phyloP scores from a whole-genome alignment of 208 protist genomes.

The Trypanosoma conorhini region DNA sequence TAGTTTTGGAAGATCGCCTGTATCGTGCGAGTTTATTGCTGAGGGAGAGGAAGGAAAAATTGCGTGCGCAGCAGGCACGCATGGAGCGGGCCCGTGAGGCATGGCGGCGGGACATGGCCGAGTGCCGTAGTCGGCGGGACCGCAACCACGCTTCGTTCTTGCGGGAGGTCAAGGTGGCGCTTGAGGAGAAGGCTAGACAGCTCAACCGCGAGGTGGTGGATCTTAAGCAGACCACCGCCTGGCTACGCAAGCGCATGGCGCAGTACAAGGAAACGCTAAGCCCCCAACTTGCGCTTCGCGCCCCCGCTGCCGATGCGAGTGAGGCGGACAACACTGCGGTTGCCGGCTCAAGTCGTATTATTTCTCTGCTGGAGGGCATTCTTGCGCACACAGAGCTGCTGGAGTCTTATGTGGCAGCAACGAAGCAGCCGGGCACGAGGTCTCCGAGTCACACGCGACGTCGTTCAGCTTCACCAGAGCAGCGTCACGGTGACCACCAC shows the following conservation, averaged over 20 bases:
- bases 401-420: constrained; percentile 31
- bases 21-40: constrained; percentile 22
- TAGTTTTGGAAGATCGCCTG: constrained; percentile 21
- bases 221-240: constrained; percentile 35
- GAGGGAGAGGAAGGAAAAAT: constrained; percentile 28
- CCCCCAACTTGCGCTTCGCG: neutral
- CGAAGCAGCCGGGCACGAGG: neutral
- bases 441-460: neutral
- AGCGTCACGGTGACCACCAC: neutral
- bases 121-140: constrained; percentile 39
- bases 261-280: constrained; percentile 19
- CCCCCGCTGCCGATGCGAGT: neutral
- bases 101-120: constrained; percentile 60
- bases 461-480: neutral
- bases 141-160: constrained; percentile 35
- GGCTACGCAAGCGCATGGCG: constrained; percentile 41
- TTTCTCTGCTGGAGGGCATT: constrained; percentile 39
- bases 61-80: constrained; percentile 25
- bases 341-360: constrained; percentile 7
- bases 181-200: constrained; percentile 53
- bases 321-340: neutral
- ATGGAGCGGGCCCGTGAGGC: constrained; percentile 51
- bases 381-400: constrained; percentile 40
- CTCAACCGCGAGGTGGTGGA: constrained; percentile 62
- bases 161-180: constrained; percentile 38